Conservation (phyloP, 1,284 basidiomycete species). For the Tylopilus sp. region DNA sequence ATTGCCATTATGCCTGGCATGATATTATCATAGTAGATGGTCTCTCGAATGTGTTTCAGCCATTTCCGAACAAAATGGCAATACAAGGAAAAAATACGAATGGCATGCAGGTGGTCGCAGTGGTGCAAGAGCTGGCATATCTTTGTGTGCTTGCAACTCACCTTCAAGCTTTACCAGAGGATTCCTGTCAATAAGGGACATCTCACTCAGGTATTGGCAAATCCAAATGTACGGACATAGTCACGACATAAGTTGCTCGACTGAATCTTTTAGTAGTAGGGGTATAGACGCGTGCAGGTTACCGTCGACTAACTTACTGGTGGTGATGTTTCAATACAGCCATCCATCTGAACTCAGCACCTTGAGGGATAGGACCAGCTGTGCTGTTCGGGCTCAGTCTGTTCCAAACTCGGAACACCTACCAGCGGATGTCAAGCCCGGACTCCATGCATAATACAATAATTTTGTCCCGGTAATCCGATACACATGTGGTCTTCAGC, state of each 20-base stretch:
- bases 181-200: neutral
- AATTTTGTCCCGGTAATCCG: too few relatives aligned
- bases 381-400: too few relatives aligned
- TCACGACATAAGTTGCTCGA: neutral
- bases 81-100: neutral
- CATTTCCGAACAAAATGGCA: neutral
- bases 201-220: neutral
- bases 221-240: neutral
- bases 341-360: neutral
- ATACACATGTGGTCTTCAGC: too few relatives aligned
- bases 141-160: neutral
- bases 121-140: neutral
- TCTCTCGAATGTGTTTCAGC: neutral
- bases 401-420: too few relatives aligned
- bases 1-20: neutral
- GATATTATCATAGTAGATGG: neutral
- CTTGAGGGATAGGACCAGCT: neutral
- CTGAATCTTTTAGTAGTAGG: neutral
- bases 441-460: too few relatives aligned
- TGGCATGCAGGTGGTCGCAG: neutral
- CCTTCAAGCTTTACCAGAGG: neutral
- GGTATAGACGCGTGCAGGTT: neutral
- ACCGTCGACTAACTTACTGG: neutral
- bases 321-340: neutral
- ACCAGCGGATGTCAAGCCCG: too few relatives aligned